Conservation (phyloP, 768 basidiomycete species). For the Leccinum disarticulatum region DNA sequence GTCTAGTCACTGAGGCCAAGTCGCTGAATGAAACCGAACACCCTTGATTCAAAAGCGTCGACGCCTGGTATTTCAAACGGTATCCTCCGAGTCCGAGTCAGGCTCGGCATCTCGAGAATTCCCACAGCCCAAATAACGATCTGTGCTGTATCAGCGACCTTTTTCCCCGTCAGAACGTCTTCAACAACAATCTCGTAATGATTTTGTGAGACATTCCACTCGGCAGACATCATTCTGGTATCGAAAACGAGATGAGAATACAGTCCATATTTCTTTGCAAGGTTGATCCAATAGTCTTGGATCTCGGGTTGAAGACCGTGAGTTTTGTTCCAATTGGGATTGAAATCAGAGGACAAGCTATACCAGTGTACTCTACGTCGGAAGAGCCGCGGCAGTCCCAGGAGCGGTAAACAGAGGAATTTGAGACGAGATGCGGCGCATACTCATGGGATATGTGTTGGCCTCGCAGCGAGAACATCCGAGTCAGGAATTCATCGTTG, state of each 20-base stretch:
- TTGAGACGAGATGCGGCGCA: not conserved
- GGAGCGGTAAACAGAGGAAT: not conserved
- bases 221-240: constrained; percentile 41
- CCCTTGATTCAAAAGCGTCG: constrained; percentile 42
- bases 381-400: constrained; percentile 42
- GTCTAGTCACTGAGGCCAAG: too few species aligned
- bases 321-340: constrained; percentile 43
- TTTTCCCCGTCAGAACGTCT: constrained; percentile 34
- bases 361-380: constrained; percentile 45
- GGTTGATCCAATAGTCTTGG: constrained; percentile 42
- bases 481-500: not conserved
- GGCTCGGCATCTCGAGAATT: constrained; percentile 42
- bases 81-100: constrained; percentile 16
- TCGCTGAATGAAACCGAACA: not conserved
- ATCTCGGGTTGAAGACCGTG: constrained; percentile 44
- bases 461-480: constrained; percentile 21
- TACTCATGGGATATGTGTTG: constrained; percentile 27
- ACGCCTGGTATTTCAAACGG: constrained; percentile 36
- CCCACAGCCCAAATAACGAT: constrained; percentile 54
- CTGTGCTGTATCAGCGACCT: constrained; percentile 36
- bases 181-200: constrained; percentile 38
- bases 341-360: constrained; percentile 47
- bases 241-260: constrained; percentile 43
- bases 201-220: constrained; percentile 42
- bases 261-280: constrained; percentile 44